Evolutionary conservation across 768 basidiomycete species (phyloP).

Genomic region (Auricularia sp.): DNA sequence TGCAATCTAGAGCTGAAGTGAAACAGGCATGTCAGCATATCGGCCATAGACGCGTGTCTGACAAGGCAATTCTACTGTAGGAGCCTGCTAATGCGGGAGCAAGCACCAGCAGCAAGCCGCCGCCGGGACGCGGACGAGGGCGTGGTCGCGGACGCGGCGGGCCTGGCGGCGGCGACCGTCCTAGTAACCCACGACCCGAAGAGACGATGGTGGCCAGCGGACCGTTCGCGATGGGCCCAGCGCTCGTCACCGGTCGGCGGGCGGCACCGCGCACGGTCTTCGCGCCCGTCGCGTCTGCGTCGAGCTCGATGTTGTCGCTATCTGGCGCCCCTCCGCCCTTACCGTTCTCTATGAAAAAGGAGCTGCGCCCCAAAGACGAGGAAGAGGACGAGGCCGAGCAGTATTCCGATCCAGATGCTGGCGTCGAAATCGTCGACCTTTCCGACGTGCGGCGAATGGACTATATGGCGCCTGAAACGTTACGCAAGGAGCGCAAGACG

Average conservation of each 20-base stretch:
- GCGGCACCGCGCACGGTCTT: constrained; percentile 47
- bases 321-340: constrained; percentile 37
- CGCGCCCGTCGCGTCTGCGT: constrained; percentile 34
- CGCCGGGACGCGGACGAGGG: constrained; percentile 32
- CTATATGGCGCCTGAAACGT: constrained; percentile 78
- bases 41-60: neutral
- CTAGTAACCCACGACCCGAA: constrained; percentile 30
- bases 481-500: constrained; percentile 31
- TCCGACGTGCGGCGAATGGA: constrained; percentile 67
- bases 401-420: constrained; percentile 83
- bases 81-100: constrained; percentile 21
- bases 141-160: constrained; percentile 35
- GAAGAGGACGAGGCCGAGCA: constrained; percentile 46
- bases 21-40: constrained; percentile 1
- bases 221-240: constrained; percentile 79
- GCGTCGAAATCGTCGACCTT: constrained; percentile 81
- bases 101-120: constrained; percentile 3
- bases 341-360: constrained; percentile 23
- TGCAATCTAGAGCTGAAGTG: neutral
- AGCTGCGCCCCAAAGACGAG: constrained; percentile 23
- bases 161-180: constrained; percentile 38
- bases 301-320: constrained; percentile 23
- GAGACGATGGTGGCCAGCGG: constrained; percentile 77
- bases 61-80: constrained; percentile 22
- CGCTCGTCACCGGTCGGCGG: constrained; percentile 44